Conservation (phyloP, 768 basidiomycete genomes). For the Cystoderma amianthinum region DNA sequence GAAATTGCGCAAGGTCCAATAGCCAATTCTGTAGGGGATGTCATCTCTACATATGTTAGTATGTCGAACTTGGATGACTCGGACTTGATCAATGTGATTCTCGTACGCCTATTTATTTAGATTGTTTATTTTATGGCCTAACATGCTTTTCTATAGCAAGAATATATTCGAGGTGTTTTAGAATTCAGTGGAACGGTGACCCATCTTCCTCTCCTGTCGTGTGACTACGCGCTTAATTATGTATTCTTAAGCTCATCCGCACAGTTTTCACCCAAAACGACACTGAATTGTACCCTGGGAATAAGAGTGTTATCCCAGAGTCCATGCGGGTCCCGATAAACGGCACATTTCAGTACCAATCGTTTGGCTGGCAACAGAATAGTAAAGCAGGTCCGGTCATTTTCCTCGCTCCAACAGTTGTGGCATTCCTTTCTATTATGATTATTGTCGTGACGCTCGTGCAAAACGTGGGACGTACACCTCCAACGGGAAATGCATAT, state of each 20-base stretch:
- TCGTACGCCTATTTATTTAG: constrained; percentile 7
- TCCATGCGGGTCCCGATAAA: constrained; percentile 9
- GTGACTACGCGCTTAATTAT: not conserved
- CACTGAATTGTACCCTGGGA: constrained; percentile 8
- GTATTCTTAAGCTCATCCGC: constrained; percentile 11
- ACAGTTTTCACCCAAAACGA: constrained; percentile 10
- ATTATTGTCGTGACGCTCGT: constrained; percentile 8
- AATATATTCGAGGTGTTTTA: constrained; percentile 13
- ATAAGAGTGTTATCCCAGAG: constrained; percentile 8
- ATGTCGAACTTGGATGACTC: constrained; percentile 3
- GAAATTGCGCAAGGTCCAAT: constrained; percentile 9
- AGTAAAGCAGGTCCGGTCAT: constrained; percentile 11
- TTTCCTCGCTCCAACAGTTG: constrained; percentile 13
- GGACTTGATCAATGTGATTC: constrained; percentile 5
- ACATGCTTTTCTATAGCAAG: too few species aligned
- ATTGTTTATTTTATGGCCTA: too few species aligned
- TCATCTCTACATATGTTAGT: constrained; percentile 8
- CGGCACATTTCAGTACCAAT: constrained; percentile 11
- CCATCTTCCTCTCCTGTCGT: not conserved
- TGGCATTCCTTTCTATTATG: constrained; percentile 10
- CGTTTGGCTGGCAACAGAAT: constrained; percentile 16
- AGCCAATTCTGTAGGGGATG: constrained; percentile 13
- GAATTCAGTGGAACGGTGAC: constrained; percentile 14
- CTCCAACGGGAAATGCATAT: constrained; percentile 5
- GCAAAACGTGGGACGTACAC: not conserved